Percentiles rank a stretch among this genome's conserved stretches.
Conservation (phyloP, 139 green algal species). For the Chlamydomonas urium region DNA sequence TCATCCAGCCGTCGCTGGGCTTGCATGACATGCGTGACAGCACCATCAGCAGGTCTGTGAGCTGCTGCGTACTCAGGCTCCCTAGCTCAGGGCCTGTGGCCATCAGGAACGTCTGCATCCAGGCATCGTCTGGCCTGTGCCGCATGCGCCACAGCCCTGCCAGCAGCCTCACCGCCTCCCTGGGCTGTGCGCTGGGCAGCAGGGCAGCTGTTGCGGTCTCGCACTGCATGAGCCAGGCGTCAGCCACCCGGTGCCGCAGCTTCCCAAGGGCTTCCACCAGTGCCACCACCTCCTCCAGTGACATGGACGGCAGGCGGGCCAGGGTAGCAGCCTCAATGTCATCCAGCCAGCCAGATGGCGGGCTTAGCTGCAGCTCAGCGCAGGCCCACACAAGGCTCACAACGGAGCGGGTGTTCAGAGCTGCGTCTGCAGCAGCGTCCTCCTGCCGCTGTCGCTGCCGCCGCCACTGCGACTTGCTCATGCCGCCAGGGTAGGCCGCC, state of each 20-base stretch:
- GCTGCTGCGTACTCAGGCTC: neutral
- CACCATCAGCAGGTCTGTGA: neutral
- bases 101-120: conserved; percentile 14
- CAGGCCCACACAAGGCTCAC: no score
- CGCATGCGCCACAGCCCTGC: conserved; percentile 3
- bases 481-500: no score
- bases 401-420: no score
- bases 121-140: conserved; percentile 23
- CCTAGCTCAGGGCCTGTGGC: neutral
- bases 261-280: neutral
- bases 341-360: no score
- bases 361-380: no score
- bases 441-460: no score
- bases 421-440: no score
- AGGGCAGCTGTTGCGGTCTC: neutral
- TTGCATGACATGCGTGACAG: no score
- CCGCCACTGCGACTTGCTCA: no score
- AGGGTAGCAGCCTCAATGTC: no score
- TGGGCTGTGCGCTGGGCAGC: neutral
- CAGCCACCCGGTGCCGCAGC: neutral
- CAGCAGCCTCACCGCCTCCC: neutral
- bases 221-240: neutral
- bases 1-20: no score
- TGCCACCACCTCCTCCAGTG: neutral
- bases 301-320: no score